Evolutionary conservation across 495 filamentous ascomycete genomes (phyloP), one percentile per base, ranked within the genome.

Genomic region (Corynascus novoguineensis): DNA sequence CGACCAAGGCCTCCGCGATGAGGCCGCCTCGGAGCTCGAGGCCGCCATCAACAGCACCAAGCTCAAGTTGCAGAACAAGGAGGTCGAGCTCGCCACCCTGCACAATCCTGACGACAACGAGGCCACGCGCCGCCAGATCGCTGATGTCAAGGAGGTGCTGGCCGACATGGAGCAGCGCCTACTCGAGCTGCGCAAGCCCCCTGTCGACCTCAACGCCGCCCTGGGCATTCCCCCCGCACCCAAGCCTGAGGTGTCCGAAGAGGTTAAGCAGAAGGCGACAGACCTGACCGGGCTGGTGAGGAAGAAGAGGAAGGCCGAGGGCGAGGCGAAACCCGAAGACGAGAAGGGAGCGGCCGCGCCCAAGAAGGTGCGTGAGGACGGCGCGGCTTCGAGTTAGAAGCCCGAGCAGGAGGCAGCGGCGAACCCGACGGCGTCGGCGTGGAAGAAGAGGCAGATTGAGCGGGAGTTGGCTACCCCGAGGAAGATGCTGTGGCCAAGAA

Each of bases 201-300:
- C 85, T 4, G 77, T 86, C 51, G 85, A 88, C 46, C 71, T 87
- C 51, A 79, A 80, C 46, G 72, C 77, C 11, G 75, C 79, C 5
- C 65, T 80, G n/a, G 76, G 72, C 8, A 58, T 70, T 63, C 69
- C 34, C 60, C 68, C 34, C 67, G 69, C 12, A 76, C 72, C 73
- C 8, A 77, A 84, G 53, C 80, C 86, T 58, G 79, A 82, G 59
- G 84, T 84, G 14, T 73, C 82, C 27, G 86, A 90, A 55, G 87
- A 91, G 62, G 91, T 84, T 35, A 86, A 86, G 59, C 87, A 86
- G 69, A 78, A 73, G 21, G 93, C 93, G 15, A 95, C 81, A 46
- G 95, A 98, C 65, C 70, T 98, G n/a, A 86, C 86, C 1, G 82
- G 86, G 12, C 70, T 97, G n/a, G 86, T 97, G 3, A 81, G 88